These are phyloP conservation scores for Cryptococcus jaspeensis DNA, from an alignment of 1,284 basidiomycete genomes.

Conservation along the genomic window DNA sequence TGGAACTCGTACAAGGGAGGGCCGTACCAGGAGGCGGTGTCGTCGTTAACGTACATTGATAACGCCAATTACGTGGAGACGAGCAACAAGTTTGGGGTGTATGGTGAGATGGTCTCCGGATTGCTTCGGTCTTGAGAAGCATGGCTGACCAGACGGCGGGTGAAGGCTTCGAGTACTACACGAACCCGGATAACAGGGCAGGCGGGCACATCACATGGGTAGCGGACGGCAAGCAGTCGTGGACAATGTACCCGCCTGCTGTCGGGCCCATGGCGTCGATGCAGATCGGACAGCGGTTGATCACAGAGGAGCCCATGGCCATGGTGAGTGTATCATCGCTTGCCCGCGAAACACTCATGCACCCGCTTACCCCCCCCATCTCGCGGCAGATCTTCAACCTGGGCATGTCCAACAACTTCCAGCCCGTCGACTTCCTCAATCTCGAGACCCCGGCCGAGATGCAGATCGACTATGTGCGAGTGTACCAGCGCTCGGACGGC, in stretches of 20 bases:
- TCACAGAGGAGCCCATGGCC: conserved; percentile 79
- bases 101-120: conserved; percentile 56
- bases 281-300: conserved; percentile 68
- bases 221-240: conserved; percentile 56
- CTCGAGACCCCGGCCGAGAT: conserved; percentile 70
- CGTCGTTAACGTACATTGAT: conserved; percentile 61
- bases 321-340: conserved; percentile 32
- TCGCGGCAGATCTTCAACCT: conserved; percentile 75
- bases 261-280: conserved; percentile 64
- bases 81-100: conserved; percentile 44
- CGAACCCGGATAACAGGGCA: conserved; percentile 58
- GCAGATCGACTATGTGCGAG: conserved; percentile 77
- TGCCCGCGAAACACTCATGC: no score
- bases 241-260: conserved; percentile 58
- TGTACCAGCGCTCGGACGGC: conserved; percentile 67
- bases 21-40: conserved; percentile 76
- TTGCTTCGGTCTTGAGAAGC: conserved; percentile 9
- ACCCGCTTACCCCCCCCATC: neutral
- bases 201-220: conserved; percentile 67
- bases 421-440: conserved; percentile 61
- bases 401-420: conserved; percentile 49
- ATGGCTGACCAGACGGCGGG: neutral
- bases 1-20: conserved; percentile 76
- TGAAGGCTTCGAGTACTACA: conserved; percentile 64
- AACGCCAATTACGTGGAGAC: conserved; percentile 50